A percentile compares a stretch with the other conserved stretches of the same genome.
phyloP scores from a whole-genome alignment of 2,329 filamentous ascomycete genomes.

The Sporothrix inflata region DNA sequence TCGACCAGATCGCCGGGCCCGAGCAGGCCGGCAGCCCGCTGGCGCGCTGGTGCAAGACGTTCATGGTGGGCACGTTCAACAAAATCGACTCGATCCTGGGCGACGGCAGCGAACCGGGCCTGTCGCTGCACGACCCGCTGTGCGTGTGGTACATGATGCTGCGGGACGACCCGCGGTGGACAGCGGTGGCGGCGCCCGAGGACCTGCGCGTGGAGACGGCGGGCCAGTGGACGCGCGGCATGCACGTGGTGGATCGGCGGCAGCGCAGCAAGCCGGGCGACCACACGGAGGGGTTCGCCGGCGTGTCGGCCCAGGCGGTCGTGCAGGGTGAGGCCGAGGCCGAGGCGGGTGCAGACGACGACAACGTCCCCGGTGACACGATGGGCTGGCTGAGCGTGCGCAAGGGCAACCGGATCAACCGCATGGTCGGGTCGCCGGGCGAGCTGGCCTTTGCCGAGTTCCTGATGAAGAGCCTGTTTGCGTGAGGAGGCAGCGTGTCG shows the following conservation, averaged over 20 bases:
- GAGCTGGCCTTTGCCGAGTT: constrained; percentile 67
- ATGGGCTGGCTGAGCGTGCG: constrained; percentile 73
- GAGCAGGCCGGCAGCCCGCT: constrained; percentile 69
- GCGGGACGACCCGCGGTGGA: constrained; percentile 61
- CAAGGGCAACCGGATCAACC: constrained; percentile 78
- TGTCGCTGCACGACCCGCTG: constrained; percentile 76
- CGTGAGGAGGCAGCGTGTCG: constrained; percentile 37
- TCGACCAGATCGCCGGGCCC: constrained; percentile 56
- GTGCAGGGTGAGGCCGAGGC: constrained; percentile 38
- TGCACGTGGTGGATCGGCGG: constrained; percentile 82
- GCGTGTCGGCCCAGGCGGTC: constrained; percentile 34
- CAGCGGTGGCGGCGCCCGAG: constrained; percentile 61
- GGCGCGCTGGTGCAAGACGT: constrained; percentile 72
- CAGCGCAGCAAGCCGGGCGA: constrained; percentile 57
- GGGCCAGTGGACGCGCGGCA: constrained; percentile 93
- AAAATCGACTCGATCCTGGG: constrained; percentile 68
- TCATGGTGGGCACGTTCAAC: constrained; percentile 70
- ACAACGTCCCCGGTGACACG: constrained; percentile 69
- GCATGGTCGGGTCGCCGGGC: constrained; percentile 72
- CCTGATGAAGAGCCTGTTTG: constrained; percentile 69
- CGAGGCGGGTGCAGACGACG: constrained; percentile 38
- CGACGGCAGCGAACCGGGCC: constrained; percentile 59
- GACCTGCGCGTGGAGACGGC: constrained; percentile 88
- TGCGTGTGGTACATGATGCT: constrained; percentile 79
- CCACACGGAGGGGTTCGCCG: constrained; percentile 17